Percentiles rank a stretch among this genome's conserved stretches.
phyloP scores from a whole-genome alignment of 257 asterid species.

The Petunia secreta region DNA sequence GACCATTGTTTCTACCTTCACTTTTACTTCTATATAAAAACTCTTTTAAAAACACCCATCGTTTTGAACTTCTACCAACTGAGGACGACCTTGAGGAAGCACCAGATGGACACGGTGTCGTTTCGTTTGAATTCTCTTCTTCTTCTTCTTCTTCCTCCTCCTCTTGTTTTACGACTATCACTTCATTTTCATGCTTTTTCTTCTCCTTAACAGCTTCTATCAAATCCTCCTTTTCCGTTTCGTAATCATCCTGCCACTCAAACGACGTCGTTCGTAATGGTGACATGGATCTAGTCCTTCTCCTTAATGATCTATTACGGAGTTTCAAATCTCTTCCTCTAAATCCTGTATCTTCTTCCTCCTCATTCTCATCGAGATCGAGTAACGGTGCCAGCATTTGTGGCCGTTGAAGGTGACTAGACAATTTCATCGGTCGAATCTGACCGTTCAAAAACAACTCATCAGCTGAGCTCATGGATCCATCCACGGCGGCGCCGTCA shows the following conservation, averaged over 20 bases:
- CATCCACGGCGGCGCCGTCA: conserved; percentile 42
- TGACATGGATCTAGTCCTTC: conserved; percentile 93
- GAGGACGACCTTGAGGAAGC: conserved; percentile 78
- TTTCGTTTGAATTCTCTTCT: conserved; percentile 25
- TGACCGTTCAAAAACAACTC: conserved; percentile 85
- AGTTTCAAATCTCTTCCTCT: conserved; percentile 65
- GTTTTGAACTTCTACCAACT: conserved; percentile 68
- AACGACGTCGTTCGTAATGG: conserved; percentile 58
- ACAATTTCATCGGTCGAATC: conserved; percentile 91
- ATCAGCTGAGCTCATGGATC: conserved; percentile 84
- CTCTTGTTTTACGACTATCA: conserved; percentile 14
- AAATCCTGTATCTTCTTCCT: conserved; percentile 33
- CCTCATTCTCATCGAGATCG: conserved; percentile 53
- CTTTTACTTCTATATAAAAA: conserved; percentile 85
- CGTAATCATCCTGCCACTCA: conserved; percentile 43
- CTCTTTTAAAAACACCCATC: conserved; percentile 85
- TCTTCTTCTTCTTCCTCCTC: conserved; percentile 13
- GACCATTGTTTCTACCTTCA: conserved; percentile 70
- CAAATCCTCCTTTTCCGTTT: conserved; percentile 26
- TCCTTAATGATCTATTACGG: conserved; percentile 64
- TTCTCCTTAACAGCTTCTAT: conserved; percentile 2
- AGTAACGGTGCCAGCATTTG: conserved; percentile 55
- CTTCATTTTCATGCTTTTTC: conserved; percentile 15
- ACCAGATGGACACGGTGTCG: conserved; percentile 56
- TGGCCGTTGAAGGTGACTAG: conserved; percentile 66